Base-by-base conservation (phyloP, 257 asterid species). In the Coffea canephora region DNA sequence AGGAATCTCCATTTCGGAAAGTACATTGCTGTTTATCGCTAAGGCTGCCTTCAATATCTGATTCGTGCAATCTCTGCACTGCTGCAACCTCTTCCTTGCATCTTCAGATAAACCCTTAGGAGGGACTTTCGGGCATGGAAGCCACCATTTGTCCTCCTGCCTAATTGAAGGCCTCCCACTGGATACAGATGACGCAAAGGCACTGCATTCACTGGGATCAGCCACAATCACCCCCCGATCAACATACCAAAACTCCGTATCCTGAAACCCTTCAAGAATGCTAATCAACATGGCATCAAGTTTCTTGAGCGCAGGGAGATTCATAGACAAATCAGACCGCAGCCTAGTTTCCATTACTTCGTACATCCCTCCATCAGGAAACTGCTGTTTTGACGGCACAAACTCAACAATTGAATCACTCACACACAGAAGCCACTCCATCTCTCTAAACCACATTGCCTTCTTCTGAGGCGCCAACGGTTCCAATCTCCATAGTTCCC, bases 131-230 rank as follows among this genome's bases (percentile, higher is more conserved):
- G 99, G 99, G 88, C 89, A 92, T 3, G 99, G 99, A 71, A 96
- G 96, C 99, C 99, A 96, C 99, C 99, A 96, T 86, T 96, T 96
- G 83, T 94, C 99, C 83, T 96, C 99, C 88, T 94, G 97, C 85
- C 98, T 89, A 80, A 92, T 89, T 2, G 98, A 96, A 69, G 97
- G 97, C 89, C 97, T 91, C 81, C 97, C 96, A 74, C 88, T 68
- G 14, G 89, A 65, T 11, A 77, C 79, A 31, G 85, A 87, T 0
- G 93, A 46, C 3, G 91, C 65, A 76, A 76, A 90, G 81, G 84
- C 82, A 73, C 89, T 89, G 14, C 83, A 78, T 36, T 86, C 92
- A 55, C 88, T 97, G 9, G 83, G 84, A 46, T 82, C 88, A 69
- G 80, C 76, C 73, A 90, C 78, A 77, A 89, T 85, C 34, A 94